Conservation (phyloP, 1,284 basidiomycete species). For the Austroboletus novae-zelandiae region DNA sequence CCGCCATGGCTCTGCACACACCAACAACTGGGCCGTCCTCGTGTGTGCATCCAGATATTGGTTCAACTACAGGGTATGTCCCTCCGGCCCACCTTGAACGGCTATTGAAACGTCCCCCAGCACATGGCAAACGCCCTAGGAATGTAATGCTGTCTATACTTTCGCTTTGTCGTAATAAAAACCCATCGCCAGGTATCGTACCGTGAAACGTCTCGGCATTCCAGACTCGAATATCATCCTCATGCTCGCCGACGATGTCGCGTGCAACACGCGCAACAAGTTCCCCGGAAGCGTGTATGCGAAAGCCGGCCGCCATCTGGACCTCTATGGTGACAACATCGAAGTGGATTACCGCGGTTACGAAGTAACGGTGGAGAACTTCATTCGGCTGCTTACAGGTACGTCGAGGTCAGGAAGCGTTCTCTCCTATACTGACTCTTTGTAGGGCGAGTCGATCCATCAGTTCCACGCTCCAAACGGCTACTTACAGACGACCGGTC, state of each 20-base stretch:
- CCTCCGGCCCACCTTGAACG: too few species aligned
- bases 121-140: slow-evolving; percentile 98
- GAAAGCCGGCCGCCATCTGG: slow-evolving; percentile 73
- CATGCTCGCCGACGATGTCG: slow-evolving; percentile 97
- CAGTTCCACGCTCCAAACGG: slow-evolving; percentile 87
- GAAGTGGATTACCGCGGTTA: slow-evolving; percentile 98
- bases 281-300: slow-evolving; percentile 93
- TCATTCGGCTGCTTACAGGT: slow-evolving; percentile 90
- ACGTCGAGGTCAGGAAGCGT: slow-evolving; percentile 16
- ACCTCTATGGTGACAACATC: slow-evolving; percentile 94
- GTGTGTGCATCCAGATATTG: slow-evolving; percentile 94
- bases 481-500: slow-evolving; percentile 89
- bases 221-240: slow-evolving; percentile 98
- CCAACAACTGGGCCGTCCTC: slow-evolving; percentile 98
- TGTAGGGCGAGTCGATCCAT: slow-evolving; percentile 68
- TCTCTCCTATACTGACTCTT: not conserved
- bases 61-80: slow-evolving; percentile 95
- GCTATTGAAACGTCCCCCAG: slow-evolving; percentile 37
- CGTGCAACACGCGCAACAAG: slow-evolving; percentile 91
- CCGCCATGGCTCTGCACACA: slow-evolving; percentile 50
- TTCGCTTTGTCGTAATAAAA: not conserved
- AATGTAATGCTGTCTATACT: slow-evolving; percentile 59
- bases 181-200: slow-evolving; percentile 75
- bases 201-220: slow-evolving; percentile 96
- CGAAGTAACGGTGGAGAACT: slow-evolving; percentile 96